Evolutionary conservation across 345 rosid species (phyloP), one percentile per base, ranked within the genome.

Genomic region (Salix exigua): DNA sequence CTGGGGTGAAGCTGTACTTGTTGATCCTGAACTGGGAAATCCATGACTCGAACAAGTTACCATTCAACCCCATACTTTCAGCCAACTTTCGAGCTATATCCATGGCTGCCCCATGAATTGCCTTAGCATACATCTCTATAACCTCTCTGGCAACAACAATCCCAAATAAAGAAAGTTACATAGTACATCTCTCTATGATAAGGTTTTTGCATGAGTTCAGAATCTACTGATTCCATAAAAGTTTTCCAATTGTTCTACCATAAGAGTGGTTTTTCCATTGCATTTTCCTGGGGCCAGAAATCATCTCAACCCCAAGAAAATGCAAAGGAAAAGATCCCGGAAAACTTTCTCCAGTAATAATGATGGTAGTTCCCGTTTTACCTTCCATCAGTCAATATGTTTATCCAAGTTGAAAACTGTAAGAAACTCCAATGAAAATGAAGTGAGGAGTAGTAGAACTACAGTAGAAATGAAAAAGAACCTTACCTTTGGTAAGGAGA

Each of bases 21-120:
- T 91, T 95, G 33, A 95, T 91, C 87, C 99, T 85, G 46, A 91
- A 95, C 76, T 92, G 93, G 81, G 91, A 88, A 16, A 92, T 87
- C 98, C 98, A 94, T 53, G 76, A 89, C 73, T 74, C 74, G 79
- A 89, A 93, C 42, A 68, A 70, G 25, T 83, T 68, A 18, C 74
- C 82, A 9, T 62, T 77, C 77, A 85, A 60, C 18, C 90, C 93
- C 77, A 90, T 65, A 78, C 91, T 86, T 66, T 88, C 84, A 11
- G 89, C 96, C 69, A 93, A 48, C 37, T 86, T 90, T 7, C 80
- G 76, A 0, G 87, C 90, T 63, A 95, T 33, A 72, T 90, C 86
- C 78, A 77, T 85, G 66, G 88, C 80, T 75, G 88, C 84, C 9
- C 78, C 90, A 72, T 82, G 74, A 14, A 90, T 78, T 68, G 93